Conservation (phyloP, 2,329 filamentous ascomycete genomes). For the Chalaropsis ovoidea region DNA sequence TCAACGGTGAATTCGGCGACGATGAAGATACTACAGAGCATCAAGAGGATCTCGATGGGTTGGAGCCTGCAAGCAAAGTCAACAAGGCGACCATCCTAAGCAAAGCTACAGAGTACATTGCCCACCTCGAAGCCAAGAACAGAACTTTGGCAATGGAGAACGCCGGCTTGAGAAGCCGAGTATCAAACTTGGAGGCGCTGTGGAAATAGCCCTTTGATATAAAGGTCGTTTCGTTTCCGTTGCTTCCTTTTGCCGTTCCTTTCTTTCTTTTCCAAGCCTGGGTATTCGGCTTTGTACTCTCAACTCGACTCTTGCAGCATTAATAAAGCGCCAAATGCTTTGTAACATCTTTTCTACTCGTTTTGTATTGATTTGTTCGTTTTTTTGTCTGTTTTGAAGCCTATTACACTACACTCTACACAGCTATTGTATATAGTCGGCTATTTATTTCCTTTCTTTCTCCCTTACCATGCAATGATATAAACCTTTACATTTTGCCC, state of each 20-base stretch:
- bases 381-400: too few species aligned
- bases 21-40: constrained; percentile 24
- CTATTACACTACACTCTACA: too few species aligned
- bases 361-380: neutral
- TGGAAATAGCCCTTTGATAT: neutral
- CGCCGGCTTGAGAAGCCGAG: constrained; percentile 31
- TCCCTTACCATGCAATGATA: too few species aligned
- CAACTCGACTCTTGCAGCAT: neutral
- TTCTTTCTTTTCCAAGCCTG: too few species aligned
- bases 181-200: constrained; percentile 29
- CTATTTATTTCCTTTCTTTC: too few species aligned
- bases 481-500: too few species aligned
- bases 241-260: neutral
- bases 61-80: constrained; percentile 34
- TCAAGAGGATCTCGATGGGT: constrained; percentile 30
- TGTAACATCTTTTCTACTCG: neutral
- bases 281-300: neutral
- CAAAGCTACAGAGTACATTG: constrained; percentile 35
- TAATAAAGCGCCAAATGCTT: too few species aligned
- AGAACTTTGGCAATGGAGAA: constrained; percentile 31
- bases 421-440: too few species aligned
- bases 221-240: neutral
- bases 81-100: constrained; percentile 38
- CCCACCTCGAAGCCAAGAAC: constrained; percentile 34
- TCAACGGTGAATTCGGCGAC: constrained; percentile 13